phyloP scores from a whole-genome alignment of 208 protist species.

The Leishmania lainsoni region DNA sequence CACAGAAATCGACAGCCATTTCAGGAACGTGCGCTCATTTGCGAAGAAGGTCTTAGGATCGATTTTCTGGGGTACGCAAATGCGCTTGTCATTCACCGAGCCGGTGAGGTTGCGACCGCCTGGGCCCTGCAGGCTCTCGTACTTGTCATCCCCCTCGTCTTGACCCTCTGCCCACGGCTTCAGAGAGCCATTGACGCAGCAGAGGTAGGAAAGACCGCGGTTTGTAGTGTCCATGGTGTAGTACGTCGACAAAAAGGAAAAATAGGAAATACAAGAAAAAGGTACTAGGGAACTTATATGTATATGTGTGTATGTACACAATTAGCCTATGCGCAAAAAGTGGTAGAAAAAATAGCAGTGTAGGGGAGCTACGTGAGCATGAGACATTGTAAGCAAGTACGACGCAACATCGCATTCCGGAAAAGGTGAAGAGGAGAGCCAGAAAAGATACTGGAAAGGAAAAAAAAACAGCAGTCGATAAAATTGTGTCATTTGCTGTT shows the following conservation, averaged over 20 bases:
- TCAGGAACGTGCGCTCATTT: slow-evolving; percentile 93
- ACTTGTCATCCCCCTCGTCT: slow-evolving; percentile 87
- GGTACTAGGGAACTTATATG: too few species aligned
- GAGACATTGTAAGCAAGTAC: not conserved
- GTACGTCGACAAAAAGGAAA: not conserved
- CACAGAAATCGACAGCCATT: slow-evolving; percentile 92
- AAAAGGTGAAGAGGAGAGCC: not conserved
- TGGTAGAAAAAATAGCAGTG: slow-evolving; percentile 10
- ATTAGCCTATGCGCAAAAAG: slow-evolving; percentile 3
- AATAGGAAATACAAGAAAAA: not conserved
- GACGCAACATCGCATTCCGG: not conserved
- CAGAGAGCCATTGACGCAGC: slow-evolving; percentile 59
- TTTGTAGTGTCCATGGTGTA: slow-evolving; percentile 45
- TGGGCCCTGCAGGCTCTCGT: slow-evolving; percentile 71
- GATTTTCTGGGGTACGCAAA: slow-evolving; percentile 92
- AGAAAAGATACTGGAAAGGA: not conserved
- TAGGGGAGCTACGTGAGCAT: not conserved
- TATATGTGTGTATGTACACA: not conserved
- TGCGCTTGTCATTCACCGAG: slow-evolving; percentile 85
- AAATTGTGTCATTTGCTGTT: not conserved
- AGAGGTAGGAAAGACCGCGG: slow-evolving; percentile 69
- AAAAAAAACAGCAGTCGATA: not conserved
- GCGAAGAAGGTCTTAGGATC: slow-evolving; percentile 94
- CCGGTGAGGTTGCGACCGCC: slow-evolving; percentile 77
- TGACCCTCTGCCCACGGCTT: slow-evolving; percentile 90